Conservation (phyloP, 192 early-diverging fungal genomes). For the Lobosporangium transversale region DNA sequence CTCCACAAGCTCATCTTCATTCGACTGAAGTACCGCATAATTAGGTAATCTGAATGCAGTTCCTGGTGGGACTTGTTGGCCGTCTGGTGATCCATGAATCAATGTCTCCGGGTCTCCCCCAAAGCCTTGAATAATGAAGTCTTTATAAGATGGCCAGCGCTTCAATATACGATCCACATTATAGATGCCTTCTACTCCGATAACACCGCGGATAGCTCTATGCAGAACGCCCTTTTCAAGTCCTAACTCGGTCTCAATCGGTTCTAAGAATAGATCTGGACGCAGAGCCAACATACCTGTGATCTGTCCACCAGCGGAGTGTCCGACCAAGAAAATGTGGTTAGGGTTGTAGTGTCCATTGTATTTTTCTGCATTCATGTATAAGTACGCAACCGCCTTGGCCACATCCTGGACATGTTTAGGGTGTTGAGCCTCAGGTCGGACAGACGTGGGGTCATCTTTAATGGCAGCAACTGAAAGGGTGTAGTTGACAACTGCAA, state of each 20-base stretch:
- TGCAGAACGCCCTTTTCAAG: conserved; percentile 25
- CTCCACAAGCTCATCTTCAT: conserved; percentile 76
- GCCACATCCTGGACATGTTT: conserved; percentile 73
- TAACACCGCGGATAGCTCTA: conserved; percentile 61
- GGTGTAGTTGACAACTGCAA: conserved; percentile 82
- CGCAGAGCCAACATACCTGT: conserved; percentile 67
- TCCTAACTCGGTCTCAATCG: conserved; percentile 19
- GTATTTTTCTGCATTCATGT: conserved; percentile 11
- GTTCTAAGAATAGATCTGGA: conserved; percentile 43
- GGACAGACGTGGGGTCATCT: conserved; percentile 32
- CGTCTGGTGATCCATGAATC: conserved; percentile 59
- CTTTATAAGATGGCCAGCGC: conserved; percentile 72
- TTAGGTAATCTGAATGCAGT: conserved; percentile 37
- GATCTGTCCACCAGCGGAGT: conserved; percentile 85
- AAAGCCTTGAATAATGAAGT: conserved; percentile 83
- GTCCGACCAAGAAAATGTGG: conserved; percentile 71
- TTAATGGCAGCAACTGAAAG: conserved; percentile 57
- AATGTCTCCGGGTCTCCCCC: conserved; percentile 51
- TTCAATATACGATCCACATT: conserved; percentile 72
- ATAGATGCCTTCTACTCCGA: conserved; percentile 90
- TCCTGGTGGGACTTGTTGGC: neutral
- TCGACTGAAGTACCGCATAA: conserved; percentile 73
- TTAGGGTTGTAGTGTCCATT: conserved; percentile 44
- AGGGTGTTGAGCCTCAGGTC: conserved; percentile 67
- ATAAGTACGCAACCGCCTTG: conserved; percentile 63